A percentile compares a stretch with the other conserved stretches of the same genome.
phyloP scores from a whole-genome alignment of 495 filamentous ascomycete species.

The Oidiodendron maius region DNA sequence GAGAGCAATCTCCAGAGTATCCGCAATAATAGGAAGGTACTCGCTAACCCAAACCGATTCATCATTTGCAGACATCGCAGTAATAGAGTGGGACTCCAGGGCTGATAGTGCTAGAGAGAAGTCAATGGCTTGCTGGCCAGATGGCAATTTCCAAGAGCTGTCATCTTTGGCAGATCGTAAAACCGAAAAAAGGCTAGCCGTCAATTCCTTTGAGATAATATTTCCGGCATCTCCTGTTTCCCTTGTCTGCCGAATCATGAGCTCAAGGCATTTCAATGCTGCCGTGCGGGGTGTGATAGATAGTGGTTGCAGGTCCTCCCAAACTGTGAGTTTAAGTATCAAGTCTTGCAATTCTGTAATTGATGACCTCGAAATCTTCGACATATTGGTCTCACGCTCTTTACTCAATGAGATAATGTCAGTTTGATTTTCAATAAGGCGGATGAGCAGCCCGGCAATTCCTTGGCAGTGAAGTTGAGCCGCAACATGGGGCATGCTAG shows the following conservation, averaged over 20 bases:
- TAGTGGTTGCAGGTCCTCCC: slow-evolving; percentile 42
- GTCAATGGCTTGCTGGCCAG: slow-evolving; percentile 21
- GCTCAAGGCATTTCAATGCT: slow-evolving; percentile 58
- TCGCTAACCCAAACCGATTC: slow-evolving; percentile 25
- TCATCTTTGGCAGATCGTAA: slow-evolving; percentile 24
- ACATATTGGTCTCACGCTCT: slow-evolving; percentile 63
- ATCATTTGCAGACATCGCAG: slow-evolving; percentile 20
- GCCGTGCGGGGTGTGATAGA: slow-evolving; percentile 56
- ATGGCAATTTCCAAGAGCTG: slow-evolving; percentile 24
- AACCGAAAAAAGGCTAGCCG: slow-evolving; percentile 44
- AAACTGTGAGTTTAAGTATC: slow-evolving; percentile 46
- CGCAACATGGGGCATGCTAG: slow-evolving; percentile 40
- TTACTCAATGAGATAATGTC: slow-evolving; percentile 51
- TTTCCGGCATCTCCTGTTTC: slow-evolving; percentile 40
- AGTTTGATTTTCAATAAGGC: slow-evolving; percentile 42
- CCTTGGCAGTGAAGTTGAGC: slow-evolving; percentile 43
- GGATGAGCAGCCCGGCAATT: slow-evolving; percentile 42
- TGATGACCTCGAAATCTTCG: slow-evolving; percentile 50
- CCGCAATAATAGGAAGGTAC: slow-evolving; percentile 22
- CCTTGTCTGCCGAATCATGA: slow-evolving; percentile 47
- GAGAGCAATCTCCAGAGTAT: slow-evolving; percentile 12
- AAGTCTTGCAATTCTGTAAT: slow-evolving; percentile 45
- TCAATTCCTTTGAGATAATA: slow-evolving; percentile 45
- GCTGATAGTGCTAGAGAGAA: slow-evolving; percentile 49
- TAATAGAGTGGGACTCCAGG: slow-evolving; percentile 54